Evolutionary conservation across 179 eudicot genomes (phyloP).

Genomic region (Patellifolia procumbens): DNA sequence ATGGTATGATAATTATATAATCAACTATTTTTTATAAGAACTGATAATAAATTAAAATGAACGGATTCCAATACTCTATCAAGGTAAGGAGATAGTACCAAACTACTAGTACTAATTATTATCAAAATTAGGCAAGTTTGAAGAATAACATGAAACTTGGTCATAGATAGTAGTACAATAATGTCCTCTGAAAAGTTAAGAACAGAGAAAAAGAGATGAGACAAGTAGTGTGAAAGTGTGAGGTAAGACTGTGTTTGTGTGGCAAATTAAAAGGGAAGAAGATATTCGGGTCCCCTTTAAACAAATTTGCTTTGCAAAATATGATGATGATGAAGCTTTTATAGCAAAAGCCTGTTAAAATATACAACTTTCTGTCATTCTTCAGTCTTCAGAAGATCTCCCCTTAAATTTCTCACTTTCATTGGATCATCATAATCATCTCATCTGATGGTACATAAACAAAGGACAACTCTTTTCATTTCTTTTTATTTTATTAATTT

Average conservation of each 20-base stretch:
- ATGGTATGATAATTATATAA: too few species aligned
- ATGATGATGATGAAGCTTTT: conserved; percentile 19
- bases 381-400: conserved; percentile 18
- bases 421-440: conserved; percentile 26
- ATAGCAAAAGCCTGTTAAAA: conserved; percentile 23
- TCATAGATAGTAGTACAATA: background rate
- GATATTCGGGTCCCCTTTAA: conserved; percentile 14
- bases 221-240: conserved; percentile 2
- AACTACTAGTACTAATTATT: too few species aligned
- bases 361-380: conserved; percentile 28
- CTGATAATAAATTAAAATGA: too few species aligned
- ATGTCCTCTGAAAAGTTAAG: background rate
- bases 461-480: background rate
- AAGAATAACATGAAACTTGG: too few species aligned
- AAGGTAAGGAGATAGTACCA: too few species aligned
- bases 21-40: too few species aligned
- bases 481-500: background rate
- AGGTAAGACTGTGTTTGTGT: conserved; percentile 14
- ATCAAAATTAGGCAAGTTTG: too few species aligned
- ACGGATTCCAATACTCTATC: too few species aligned
- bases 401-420: conserved; percentile 11
- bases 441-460: conserved; percentile 25
- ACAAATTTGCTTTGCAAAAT: conserved; percentile 14
- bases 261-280: background rate
- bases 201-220: background rate